Base-by-base conservation (phyloP, 2,329 filamentous ascomycete genomes). In the Dendrostoma leiphaemia region DNA sequence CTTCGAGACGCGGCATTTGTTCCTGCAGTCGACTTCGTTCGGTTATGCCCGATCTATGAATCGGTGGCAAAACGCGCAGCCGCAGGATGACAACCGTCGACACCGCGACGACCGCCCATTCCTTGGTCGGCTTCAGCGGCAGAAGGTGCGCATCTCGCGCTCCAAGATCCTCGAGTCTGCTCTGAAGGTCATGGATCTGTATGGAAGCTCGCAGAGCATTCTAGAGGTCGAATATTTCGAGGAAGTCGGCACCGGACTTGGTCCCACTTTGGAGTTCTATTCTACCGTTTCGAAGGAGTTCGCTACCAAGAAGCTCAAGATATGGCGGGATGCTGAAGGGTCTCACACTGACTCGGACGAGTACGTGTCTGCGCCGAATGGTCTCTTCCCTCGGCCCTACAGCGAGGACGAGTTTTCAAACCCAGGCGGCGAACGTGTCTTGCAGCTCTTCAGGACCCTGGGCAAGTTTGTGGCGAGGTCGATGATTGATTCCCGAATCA, bases 181-280 rank as follows among this genome's bases (percentile, higher is more conserved):
- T 0, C 79, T 97, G 69, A 99, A 99, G 71, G 94, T 99, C 28
- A 97, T 99, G 93, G 93, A 99, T 63, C 82, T 97, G 3, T 99
- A 99, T 64, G 94, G 94, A 1, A 90, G 90, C n/a, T 96, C 93
- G 1, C 90, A 96, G 56, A 97, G 93, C 68, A 90, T 97, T 26
- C 75, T 99, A 1, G 94, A 99, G 67, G 93, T 99, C 2, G 95
- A 99, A 66, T 99, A 99, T 66, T 99, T 99, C 62, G 94, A 97
- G 65, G 94, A 99, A 72, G 94, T 99, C 21, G 94, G 94, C 53
- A 99, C 95, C 23, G 94, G 94, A 44, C 79, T 99, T 43, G 94
- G 94, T 0, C 94, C 94, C 4, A 99, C 94, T 0, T 80, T 99
- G 13, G 94, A 99, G 68, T 99, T 99, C 69, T 99, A 99, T 72